phyloP scores from a whole-genome alignment of 768 basidiomycete genomes.

The Boletus fagicola region DNA sequence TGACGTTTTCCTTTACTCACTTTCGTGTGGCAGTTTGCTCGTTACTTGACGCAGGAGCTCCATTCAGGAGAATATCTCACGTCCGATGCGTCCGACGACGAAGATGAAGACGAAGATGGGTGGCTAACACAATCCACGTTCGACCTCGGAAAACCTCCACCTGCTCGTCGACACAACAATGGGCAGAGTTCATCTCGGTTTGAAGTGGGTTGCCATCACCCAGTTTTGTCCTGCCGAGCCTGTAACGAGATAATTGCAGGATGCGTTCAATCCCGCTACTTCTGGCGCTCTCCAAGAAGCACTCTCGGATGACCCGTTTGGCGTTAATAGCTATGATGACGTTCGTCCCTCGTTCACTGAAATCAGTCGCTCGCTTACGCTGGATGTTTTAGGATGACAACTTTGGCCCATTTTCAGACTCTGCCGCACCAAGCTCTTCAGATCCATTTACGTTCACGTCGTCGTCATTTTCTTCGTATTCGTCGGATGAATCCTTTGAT shows the following conservation, averaged over 20 bases:
- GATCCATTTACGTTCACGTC: slow-evolving; percentile 54
- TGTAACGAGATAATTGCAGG: slow-evolving; percentile 33
- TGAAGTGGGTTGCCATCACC: slow-evolving; percentile 47
- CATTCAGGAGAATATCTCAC: slow-evolving; percentile 56
- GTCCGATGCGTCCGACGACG: slow-evolving; percentile 52
- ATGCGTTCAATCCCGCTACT: slow-evolving; percentile 47
- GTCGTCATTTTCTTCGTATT: slow-evolving; percentile 49
- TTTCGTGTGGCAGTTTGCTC: slow-evolving; percentile 58
- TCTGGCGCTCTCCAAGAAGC: slow-evolving; percentile 33
- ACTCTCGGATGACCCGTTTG: slow-evolving; percentile 51
- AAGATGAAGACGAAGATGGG: slow-evolving; percentile 64
- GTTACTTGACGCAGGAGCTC: slow-evolving; percentile 75
- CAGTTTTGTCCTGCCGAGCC: not conserved
- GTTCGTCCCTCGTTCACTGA: slow-evolving; percentile 32
- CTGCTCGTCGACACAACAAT: slow-evolving; percentile 46
- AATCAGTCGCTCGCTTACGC: not conserved
- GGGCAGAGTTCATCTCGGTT: slow-evolving; percentile 50
- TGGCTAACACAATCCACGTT: slow-evolving; percentile 83
- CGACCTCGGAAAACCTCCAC: slow-evolving; percentile 49
- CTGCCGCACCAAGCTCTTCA: slow-evolving; percentile 44
- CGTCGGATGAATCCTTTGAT: slow-evolving; percentile 70
- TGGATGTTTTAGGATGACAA: slow-evolving; percentile 46
- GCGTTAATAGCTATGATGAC: slow-evolving; percentile 45
- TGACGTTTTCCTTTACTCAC: not conserved
- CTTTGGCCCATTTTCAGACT: slow-evolving; percentile 82